Conservation (phyloP, 176 grass and related monocot genomes). For the Rhynchospora tenuis region DNA sequence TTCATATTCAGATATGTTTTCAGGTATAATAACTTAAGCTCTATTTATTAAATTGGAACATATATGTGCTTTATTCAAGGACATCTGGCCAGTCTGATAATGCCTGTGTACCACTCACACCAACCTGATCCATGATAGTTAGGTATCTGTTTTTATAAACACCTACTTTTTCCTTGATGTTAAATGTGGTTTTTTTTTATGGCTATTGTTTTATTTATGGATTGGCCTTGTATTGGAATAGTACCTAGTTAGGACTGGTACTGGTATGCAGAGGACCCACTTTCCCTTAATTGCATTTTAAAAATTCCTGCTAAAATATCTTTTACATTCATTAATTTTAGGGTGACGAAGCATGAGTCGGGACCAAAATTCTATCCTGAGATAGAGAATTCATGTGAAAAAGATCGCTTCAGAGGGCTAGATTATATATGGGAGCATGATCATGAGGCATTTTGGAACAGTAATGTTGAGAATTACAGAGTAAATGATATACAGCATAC, state of each 20-base stretch:
- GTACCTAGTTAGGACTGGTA: background rate
- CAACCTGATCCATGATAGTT: background rate
- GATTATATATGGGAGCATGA: conserved; percentile 24
- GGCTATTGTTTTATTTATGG: background rate
- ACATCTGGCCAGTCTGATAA: background rate
- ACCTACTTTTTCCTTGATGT: background rate
- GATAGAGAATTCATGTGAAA: background rate
- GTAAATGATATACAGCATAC: background rate
- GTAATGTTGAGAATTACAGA: background rate
- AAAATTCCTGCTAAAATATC: background rate
- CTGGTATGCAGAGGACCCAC: background rate
- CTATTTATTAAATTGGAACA: background rate
- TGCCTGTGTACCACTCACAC: background rate
- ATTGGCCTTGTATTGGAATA: background rate
- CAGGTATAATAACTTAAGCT: conserved; percentile 20
- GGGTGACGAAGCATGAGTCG: background rate
- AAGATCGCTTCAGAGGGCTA: conserved; percentile 13
- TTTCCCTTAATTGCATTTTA: background rate
- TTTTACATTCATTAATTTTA: background rate
- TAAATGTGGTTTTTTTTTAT: background rate
- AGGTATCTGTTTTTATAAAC: background rate
- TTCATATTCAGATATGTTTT: conserved; percentile 26
- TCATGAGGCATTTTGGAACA: conserved; percentile 13
- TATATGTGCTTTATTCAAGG: background rate
- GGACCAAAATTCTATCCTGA: background rate